These are phyloP conservation scores for Xerocomus nothofagi DNA, from an alignment of 1,284 basidiomycete genomes.

Conservation along the genomic window DNA sequence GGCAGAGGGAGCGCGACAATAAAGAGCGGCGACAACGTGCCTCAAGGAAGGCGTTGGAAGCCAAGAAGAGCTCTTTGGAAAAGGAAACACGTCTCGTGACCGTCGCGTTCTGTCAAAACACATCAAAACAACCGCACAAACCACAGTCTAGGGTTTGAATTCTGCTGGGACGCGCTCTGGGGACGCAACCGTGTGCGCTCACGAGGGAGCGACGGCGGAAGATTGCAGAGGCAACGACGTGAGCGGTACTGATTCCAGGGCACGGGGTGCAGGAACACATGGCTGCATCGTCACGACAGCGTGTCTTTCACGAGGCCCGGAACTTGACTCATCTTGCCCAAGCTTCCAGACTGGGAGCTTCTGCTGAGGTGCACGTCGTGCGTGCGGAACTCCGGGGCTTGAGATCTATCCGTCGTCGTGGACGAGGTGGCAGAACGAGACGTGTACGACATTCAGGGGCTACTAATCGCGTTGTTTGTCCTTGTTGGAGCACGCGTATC, in stretches of 20 bases:
- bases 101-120: constrained; percentile 35
- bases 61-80: constrained; percentile 23
- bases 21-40: constrained; percentile 35
- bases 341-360: constrained; percentile 1
- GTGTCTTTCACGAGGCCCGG: constrained; percentile 24
- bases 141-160: constrained; percentile 24
- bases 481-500: constrained; percentile 53
- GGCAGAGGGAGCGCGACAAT: constrained; percentile 27
- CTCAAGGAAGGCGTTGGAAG: constrained; percentile 29
- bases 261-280: constrained; percentile 20
- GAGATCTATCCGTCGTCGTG: too few species aligned
- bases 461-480: constrained; percentile 46
- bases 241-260: constrained; percentile 10
- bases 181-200: neutral
- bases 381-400: constrained; percentile 6
- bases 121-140: constrained; percentile 22
- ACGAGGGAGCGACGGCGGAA: neutral
- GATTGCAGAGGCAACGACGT: neutral
- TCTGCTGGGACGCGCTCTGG: neutral
- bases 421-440: too few species aligned
- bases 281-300: constrained; percentile 9
- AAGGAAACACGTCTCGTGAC: constrained; percentile 39
- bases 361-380: neutral
- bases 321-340: neutral
- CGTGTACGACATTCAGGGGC: constrained; percentile 22